Conservation (phyloP, 2,329 filamentous ascomycete genomes). For the Fusarium chlamydosporum region DNA sequence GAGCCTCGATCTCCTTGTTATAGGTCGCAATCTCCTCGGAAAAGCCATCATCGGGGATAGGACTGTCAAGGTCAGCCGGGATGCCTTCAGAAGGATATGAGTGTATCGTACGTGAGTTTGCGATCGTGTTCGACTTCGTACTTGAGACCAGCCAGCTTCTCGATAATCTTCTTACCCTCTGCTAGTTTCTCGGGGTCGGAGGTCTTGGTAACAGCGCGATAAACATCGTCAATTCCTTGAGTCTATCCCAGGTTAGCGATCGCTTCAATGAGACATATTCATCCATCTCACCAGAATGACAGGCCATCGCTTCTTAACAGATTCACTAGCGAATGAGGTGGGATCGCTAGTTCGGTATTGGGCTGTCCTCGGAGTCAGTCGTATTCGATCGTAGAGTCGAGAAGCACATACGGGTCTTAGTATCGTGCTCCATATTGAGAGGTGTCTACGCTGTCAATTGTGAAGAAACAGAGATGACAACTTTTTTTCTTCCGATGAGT, state of each 20-base stretch:
- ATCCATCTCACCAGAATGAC: slow-evolving; percentile 81
- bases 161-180: slow-evolving; percentile 90
- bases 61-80: slow-evolving; percentile 62
- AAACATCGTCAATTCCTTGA: slow-evolving; percentile 93
- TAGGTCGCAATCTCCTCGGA: slow-evolving; percentile 85
- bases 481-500: slow-evolving; percentile 17
- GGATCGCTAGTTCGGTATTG: slow-evolving; percentile 84
- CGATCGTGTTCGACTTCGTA: slow-evolving; percentile 96
- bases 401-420: slow-evolving; percentile 74
- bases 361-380: slow-evolving; percentile 64
- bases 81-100: too few species aligned
- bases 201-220: slow-evolving; percentile 75
- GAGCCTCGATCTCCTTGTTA: slow-evolving; percentile 84
- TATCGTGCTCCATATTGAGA: slow-evolving; percentile 77
- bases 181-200: slow-evolving; percentile 74
- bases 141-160: slow-evolving; percentile 84
- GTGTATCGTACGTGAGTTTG: slow-evolving; percentile 74
- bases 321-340: slow-evolving; percentile 88
- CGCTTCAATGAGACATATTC: not conserved
- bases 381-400: not conserved
- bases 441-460: not conserved
- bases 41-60: slow-evolving; percentile 81
- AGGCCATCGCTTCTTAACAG: slow-evolving; percentile 91
- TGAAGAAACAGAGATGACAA: not conserved
- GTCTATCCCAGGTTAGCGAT: slow-evolving; percentile 69